Base-by-base conservation (phyloP, 2,329 filamentous ascomycete genomes). In the Claviceps purpurea region DNA sequence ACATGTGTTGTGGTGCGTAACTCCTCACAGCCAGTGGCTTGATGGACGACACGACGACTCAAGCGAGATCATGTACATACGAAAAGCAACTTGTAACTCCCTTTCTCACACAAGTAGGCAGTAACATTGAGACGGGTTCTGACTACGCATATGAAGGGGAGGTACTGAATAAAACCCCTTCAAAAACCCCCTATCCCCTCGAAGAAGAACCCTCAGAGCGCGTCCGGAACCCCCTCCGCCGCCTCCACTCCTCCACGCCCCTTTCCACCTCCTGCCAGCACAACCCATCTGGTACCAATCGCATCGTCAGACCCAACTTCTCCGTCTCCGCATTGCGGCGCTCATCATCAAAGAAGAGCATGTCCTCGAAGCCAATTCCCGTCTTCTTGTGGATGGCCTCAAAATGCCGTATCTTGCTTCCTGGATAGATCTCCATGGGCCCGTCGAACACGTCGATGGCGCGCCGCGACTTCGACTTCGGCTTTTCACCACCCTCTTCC, bases 311-410 rank as follows among this genome's bases (percentile, higher is more conserved):
- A 0, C 90, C 90, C 49, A 96, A 62, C 26, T 64, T 71, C 70
- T 84, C 81, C 1, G 95, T 91, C 63, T 96, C 89, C 53, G 80
- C 75, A 63, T 97, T 97, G 55, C 91, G 72, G 50, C 76, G 75
- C 76, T 97, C 91, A 60, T 97, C 91, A 60, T 97, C 91, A 59
- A 97, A 97, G 67, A 97, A 97, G 38, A 97, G 66, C 84, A 97
- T 95, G 47, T 96, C 88, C 57, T 85, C 78, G 62, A 81, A 95
- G 5, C 73, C 70, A 2, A 96, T 67, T 1, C 81, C 82, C 14
- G 85, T 89, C 52, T 80, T 75, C 64, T 83, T 78, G 10, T 85
- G 78, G 59, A 97, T 73, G 5, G 78, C 73, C 61, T 83, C 76
- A 61, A 97, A 94, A 68, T 97, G 91, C 56, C 80, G 78, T n/a